phyloP scores from a whole-genome alignment of 257 asterid genomes.

The Solanum chmielewskii region DNA sequence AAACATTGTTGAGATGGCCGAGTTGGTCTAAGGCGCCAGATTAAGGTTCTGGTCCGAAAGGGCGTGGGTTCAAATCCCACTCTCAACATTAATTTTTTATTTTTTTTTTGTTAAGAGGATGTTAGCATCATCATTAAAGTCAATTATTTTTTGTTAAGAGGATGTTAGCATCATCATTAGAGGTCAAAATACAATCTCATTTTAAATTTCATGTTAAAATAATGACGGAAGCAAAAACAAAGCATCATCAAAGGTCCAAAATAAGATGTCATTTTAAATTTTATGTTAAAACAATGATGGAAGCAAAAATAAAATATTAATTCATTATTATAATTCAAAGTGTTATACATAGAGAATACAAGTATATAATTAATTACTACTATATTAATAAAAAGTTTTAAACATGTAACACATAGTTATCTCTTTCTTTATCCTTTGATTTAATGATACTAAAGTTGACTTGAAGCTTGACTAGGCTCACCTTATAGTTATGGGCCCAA shows the following conservation, averaged over 20 bases:
- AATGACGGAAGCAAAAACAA: not conserved
- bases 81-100: too few species aligned
- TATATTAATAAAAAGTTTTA: too few species aligned
- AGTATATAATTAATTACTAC: too few species aligned
- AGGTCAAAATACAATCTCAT: not conserved
- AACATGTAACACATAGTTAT: not conserved
- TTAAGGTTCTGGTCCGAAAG: slow-evolving; percentile 99
- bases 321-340: not conserved
- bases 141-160: too few species aligned
- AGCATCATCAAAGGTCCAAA: not conserved
- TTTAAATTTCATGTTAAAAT: not conserved
- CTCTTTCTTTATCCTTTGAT: not conserved
- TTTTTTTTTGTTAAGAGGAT: too few species aligned
- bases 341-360: too few species aligned
- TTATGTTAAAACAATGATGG: not conserved
- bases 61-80: slow-evolving; percentile 94
- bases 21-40: slow-evolving; percentile 74
- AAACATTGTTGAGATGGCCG: not conserved
- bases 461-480: not conserved
- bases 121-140: too few species aligned
- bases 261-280: not conserved
- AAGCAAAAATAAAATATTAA: too few species aligned
- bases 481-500: not conserved
- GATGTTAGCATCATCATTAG: not conserved
- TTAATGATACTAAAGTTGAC: not conserved